Evolutionary conservation across 1,284 basidiomycete species (phyloP).

Genomic region (Cutaneotrichosporon curvatum): DNA sequence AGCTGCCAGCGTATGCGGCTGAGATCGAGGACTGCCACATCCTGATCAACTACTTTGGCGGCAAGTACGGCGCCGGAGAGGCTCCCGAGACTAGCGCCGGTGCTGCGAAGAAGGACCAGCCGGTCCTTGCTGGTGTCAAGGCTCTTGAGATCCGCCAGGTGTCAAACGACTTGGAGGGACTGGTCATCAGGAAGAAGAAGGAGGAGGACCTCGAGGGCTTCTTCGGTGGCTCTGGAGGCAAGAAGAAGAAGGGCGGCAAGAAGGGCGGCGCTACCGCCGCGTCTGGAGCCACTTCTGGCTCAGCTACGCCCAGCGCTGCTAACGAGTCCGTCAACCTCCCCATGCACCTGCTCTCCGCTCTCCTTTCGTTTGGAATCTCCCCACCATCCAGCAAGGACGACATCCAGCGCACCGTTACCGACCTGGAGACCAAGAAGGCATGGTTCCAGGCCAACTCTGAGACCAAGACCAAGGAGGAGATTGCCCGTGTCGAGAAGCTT

Average conservation of each 20-base stretch:
- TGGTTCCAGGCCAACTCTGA: slow-evolving; percentile 74
- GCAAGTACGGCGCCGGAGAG: slow-evolving; percentile 54
- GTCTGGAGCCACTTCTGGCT: slow-evolving; percentile 11
- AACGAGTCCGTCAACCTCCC: slow-evolving; percentile 65
- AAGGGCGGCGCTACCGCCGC: slow-evolving; percentile 47
- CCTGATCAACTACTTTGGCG: slow-evolving; percentile 75
- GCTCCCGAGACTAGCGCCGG: slow-evolving; percentile 36
- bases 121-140: slow-evolving; percentile 61
- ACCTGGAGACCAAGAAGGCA: slow-evolving; percentile 86
- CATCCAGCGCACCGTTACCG: slow-evolving; percentile 74
- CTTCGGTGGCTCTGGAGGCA: slow-evolving; percentile 57
- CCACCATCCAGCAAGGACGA: slow-evolving; percentile 74
- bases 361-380: slow-evolving; percentile 82
- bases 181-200: slow-evolving; percentile 75
- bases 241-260: slow-evolving; percentile 63
- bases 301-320: slow-evolving; percentile 23
- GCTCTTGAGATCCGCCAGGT: slow-evolving; percentile 80
- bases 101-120: slow-evolving; percentile 21
- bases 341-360: slow-evolving; percentile 74
- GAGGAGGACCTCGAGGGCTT: slow-evolving; percentile 80
- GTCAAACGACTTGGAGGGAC: slow-evolving; percentile 62
- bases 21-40: slow-evolving; percentile 86
- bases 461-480: slow-evolving; percentile 52
- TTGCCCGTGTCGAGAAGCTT: slow-evolving; percentile 58
- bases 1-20: slow-evolving; percentile 78